These are phyloP conservation scores for Xanthoceras sorbifolium DNA, from an alignment of 345 rosid genomes.

Conservation along the genomic window DNA sequence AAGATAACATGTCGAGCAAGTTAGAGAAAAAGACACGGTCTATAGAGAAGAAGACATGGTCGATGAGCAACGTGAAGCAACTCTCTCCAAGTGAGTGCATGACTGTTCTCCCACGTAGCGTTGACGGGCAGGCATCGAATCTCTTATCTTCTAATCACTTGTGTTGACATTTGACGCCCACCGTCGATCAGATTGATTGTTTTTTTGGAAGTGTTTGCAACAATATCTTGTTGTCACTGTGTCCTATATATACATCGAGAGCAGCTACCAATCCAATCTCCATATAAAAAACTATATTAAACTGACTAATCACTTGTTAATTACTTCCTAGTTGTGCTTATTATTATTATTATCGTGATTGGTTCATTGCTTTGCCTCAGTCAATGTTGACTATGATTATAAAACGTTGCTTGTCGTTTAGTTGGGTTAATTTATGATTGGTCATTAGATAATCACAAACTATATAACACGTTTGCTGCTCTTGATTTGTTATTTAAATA, in stretches of 20 bases:
- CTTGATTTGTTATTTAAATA: background rate
- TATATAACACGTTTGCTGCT: background rate
- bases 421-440: background rate
- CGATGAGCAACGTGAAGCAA: background rate
- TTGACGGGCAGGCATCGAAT: background rate
- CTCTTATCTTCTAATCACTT: background rate
- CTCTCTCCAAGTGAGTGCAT: background rate
- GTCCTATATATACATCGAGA: background rate
- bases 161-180: background rate
- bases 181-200: too few relatives aligned
- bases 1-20: background rate
- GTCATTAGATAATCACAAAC: background rate
- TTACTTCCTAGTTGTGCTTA: background rate
- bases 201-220: background rate
- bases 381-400: background rate
- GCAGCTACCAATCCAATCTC: background rate
- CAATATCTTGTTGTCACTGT: background rate
- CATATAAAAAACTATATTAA: background rate
- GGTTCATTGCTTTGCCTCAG: background rate
- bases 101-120: background rate
- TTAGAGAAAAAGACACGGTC: too few relatives aligned
- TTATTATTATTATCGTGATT: too few relatives aligned
- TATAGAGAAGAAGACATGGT: too few relatives aligned
- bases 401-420: background rate
- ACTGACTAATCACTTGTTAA: background rate